A percentile compares a stretch with the other conserved stretches of the same genome.
Conservation (phyloP, 768 basidiomycete species). For the Boletus coccyginus region DNA sequence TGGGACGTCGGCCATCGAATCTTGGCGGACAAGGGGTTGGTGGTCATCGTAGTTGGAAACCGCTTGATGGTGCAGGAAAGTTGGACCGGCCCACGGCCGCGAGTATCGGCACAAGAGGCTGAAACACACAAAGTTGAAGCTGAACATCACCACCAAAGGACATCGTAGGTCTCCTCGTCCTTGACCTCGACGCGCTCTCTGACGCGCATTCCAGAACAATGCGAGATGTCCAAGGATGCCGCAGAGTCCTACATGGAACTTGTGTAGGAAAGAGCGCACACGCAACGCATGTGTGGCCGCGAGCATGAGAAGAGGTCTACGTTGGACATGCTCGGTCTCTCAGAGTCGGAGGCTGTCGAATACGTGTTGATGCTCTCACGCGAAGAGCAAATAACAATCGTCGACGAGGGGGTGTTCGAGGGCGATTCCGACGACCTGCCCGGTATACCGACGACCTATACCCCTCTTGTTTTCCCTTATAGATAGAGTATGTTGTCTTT, state of each 20-base stretch:
- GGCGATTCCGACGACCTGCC: conserved; percentile 38
- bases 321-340: conserved; percentile 61
- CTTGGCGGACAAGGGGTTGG: conserved; percentile 47
- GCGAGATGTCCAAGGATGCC: conserved; percentile 62
- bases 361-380: conserved; percentile 84
- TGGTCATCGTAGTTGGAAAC: conserved; percentile 61
- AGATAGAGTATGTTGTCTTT: background rate
- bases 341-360: conserved; percentile 71
- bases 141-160: conserved; percentile 38
- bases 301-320: conserved; percentile 57
- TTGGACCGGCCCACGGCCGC: conserved; percentile 41
- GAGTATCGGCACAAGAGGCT: conserved; percentile 34
- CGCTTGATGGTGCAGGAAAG: conserved; percentile 67
- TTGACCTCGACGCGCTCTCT: background rate
- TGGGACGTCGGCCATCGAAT: conserved; percentile 54
- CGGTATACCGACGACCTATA: conserved; percentile 13
- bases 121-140: conserved; percentile 25
- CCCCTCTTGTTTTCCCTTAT: background rate
- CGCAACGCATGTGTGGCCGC: conserved; percentile 40
- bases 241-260: conserved; percentile 53
- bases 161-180: conserved; percentile 37
- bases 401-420: conserved; percentile 59
- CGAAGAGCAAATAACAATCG: conserved; percentile 27
- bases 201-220: conserved; percentile 44
- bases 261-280: conserved; percentile 45